phyloP scores from a whole-genome alignment of 2,329 filamentous ascomycete species.

The Sordariomycetes sp. region DNA sequence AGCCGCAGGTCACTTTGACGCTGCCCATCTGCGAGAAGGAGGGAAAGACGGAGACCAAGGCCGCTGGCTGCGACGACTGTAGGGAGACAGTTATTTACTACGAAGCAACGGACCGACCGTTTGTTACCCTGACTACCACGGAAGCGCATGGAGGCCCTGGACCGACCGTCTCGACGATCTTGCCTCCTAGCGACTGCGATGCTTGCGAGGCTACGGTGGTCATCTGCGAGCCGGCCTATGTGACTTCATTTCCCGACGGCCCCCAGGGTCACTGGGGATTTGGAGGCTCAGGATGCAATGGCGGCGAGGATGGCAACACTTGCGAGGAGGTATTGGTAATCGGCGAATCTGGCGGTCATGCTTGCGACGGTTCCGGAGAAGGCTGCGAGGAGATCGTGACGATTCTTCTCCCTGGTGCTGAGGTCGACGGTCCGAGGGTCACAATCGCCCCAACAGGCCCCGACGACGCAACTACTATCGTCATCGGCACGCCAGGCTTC shows the following conservation, averaged over 20 bases:
- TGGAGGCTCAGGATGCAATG: too few relatives aligned
- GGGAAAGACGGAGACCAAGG: slow-evolving; percentile 4
- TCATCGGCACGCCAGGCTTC: slow-evolving; percentile 9
- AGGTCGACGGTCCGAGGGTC: slow-evolving; percentile 4
- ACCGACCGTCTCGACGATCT: slow-evolving; percentile 12
- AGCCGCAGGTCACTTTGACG: slow-evolving; percentile 10
- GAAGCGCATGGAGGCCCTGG: slow-evolving; percentile 2
- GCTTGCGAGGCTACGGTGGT: slow-evolving; percentile 13
- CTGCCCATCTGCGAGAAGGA: slow-evolving; percentile 11
- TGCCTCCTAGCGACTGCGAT: slow-evolving; percentile 9
- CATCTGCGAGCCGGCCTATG: slow-evolving; percentile 12
- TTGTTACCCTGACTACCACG: slow-evolving; percentile 12
- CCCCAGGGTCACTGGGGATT: background rate
- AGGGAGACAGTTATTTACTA: slow-evolving; percentile 14
- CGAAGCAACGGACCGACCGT: slow-evolving; percentile 13
- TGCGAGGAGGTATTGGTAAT: too few relatives aligned
- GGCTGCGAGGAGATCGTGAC: slow-evolving; percentile 3
- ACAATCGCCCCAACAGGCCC: slow-evolving; percentile 7
- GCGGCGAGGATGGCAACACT: too few relatives aligned
- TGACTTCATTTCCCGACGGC: background rate
- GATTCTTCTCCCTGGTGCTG: slow-evolving; percentile 6
- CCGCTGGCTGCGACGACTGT: slow-evolving; percentile 10
- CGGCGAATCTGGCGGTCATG: too few relatives aligned
- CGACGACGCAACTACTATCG: slow-evolving; percentile 7
- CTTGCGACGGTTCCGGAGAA: too few relatives aligned